Base-by-base conservation (phyloP, 148 eudicot species). In the Nepenthes gracilis region DNA sequence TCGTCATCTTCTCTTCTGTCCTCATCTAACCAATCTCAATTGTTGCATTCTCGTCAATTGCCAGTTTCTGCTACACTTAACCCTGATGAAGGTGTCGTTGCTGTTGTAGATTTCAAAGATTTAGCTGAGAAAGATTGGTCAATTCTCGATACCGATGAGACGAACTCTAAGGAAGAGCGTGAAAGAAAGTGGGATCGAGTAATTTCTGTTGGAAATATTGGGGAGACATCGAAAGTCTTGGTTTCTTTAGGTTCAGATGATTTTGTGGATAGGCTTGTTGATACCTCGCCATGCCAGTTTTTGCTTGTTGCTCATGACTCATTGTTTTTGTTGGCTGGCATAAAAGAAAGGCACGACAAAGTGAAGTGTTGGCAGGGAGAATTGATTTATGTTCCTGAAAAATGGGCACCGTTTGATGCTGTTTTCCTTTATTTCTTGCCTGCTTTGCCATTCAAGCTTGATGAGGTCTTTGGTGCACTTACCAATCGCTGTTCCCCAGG, bases 361-460 rank as follows among this genome's bases (percentile, higher is more conserved):
- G 87, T 93, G 50, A 86, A 75, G 70, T 93, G 96, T 72, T 93
- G 96, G 98, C 93, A 88, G 74, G 98, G 98, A 49, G 91, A 79
- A 65, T 57, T 93, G 74, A 67, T 78, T 15, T 72, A 64, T 66
- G 80, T 82, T 9, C 95, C 98, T 48, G 88, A 86, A 62, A 82
- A 81, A 55, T 93, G 96, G 96, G 77, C 82, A 51, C 78, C 91
- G 61, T 84, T 93, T 64, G 96, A 93, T 76, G 89, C 84, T 61
- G 91, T 89, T 59, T 88, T 80, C 71, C 79, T 93, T 5, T 86
- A 81, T 61, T 88, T 83, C 73, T 72, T 93, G 60, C 95, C 98
- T 53, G 91, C 80, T 58, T 71, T 93, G 74, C 81, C 95, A 6
- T 84, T 79, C 76, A 64, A 76, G 58, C 96, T 93, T 47, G 81